Evolutionary conservation across 2,329 filamentous ascomycete genomes (phyloP).

Genomic region (Lasiodiplodia sp.): DNA sequence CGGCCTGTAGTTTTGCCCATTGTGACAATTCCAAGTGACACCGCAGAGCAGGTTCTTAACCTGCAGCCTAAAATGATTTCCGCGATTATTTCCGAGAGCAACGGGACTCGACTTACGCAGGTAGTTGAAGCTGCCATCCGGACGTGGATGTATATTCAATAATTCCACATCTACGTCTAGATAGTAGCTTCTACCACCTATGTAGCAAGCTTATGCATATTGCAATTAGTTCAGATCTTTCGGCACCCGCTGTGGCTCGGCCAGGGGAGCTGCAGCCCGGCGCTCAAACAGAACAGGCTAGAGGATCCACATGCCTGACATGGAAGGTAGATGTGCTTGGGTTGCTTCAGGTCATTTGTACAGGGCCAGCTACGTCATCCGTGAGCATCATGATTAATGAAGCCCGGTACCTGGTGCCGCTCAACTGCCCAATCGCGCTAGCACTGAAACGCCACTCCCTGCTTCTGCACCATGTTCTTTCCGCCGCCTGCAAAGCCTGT

Average conservation of each 20-base stretch:
- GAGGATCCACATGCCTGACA: slow-evolving; percentile 19
- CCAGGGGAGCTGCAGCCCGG: neutral
- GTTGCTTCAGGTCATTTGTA: neutral
- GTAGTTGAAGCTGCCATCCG: no score
- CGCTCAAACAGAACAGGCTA: neutral
- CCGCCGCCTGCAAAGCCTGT: slow-evolving; percentile 94
- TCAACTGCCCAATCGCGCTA: slow-evolving; percentile 44
- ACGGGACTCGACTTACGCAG: no score
- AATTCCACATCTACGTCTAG: no score
- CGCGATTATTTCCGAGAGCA: no score
- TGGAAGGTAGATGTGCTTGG: slow-evolving; percentile 21
- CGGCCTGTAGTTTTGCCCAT: neutral
- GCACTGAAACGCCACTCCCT: slow-evolving; percentile 83
- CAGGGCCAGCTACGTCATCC: slow-evolving; percentile 10
- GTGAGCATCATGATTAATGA: neutral
- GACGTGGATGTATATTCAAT: no score
- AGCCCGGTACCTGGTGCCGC: neutral
- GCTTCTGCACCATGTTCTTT: slow-evolving; percentile 78
- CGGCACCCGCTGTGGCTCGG: neutral
- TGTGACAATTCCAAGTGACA: neutral
- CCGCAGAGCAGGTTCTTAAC: neutral
- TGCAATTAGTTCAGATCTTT: no score
- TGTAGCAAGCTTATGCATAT: no score
- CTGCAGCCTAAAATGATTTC: neutral
- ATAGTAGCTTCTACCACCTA: no score